phyloP scores from a whole-genome alignment of 352 stramenopile genomes.

The Stramenopiles sp. region DNA sequence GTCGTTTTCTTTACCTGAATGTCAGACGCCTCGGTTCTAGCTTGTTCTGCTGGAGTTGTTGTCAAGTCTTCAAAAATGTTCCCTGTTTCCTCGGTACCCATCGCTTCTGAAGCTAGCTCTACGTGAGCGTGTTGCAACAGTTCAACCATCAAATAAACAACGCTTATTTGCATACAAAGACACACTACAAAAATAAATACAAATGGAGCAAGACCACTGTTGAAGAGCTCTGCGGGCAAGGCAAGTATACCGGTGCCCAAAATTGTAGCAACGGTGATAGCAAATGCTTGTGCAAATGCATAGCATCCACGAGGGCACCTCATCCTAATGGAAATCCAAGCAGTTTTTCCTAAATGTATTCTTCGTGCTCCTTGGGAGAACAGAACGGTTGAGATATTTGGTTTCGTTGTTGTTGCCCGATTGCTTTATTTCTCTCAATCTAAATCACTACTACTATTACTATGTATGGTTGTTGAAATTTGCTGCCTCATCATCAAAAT shows the following conservation, averaged over 20 bases:
- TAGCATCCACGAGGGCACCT: not conserved
- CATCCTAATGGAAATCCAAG: no score
- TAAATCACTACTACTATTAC: no score
- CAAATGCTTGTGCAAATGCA: not conserved
- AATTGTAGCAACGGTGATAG: conserved; percentile 18
- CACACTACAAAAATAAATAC: conserved; percentile 13
- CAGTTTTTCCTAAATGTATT: no score
- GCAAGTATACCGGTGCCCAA: conserved; percentile 18
- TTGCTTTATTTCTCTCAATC: no score
- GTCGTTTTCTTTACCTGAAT: no score
- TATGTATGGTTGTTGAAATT: no score
- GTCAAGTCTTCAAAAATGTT: not conserved
- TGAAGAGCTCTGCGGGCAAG: conserved; percentile 15
- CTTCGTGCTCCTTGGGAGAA: no score
- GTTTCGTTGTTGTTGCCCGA: no score
- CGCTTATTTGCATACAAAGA: conserved; percentile 14
- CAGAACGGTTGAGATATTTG: no score
- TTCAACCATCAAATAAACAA: conserved; percentile 18
- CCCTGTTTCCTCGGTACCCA: not conserved
- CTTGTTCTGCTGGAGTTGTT: no score
- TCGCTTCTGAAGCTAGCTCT: not conserved
- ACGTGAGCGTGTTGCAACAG: conserved; percentile 15
- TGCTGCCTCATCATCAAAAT: no score
- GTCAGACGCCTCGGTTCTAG: not conserved
- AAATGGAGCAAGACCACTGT: conserved; percentile 13